Conservation (phyloP, 768 basidiomycete genomes). For the Psilocybe cyanescens region DNA sequence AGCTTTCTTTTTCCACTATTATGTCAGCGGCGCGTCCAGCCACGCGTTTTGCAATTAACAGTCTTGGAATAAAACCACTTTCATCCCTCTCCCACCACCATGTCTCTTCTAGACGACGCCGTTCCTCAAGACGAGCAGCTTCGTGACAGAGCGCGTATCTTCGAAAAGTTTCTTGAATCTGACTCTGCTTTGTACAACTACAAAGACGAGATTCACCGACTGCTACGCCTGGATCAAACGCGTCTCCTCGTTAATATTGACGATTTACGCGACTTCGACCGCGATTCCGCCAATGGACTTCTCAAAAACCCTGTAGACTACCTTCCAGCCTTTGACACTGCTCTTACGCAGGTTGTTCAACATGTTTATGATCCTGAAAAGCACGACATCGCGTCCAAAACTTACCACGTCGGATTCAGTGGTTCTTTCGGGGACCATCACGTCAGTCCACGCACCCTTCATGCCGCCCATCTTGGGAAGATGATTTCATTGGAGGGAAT, state of each 20-base stretch:
- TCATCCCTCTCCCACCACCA: constrained; percentile 20
- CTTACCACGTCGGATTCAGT: constrained; percentile 87
- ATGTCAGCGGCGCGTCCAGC: constrained; percentile 29
- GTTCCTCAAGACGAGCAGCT: constrained; percentile 71
- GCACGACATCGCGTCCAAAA: constrained; percentile 79
- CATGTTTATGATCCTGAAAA: constrained; percentile 78
- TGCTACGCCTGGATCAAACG: constrained; percentile 83
- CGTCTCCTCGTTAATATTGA: constrained; percentile 96
- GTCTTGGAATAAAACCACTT: constrained; percentile 15
- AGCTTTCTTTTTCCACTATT: constrained; percentile 20
- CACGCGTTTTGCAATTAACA: constrained; percentile 24
- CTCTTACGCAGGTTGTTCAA: constrained; percentile 73
- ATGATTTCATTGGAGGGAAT: constrained; percentile 99
- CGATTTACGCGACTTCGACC: constrained; percentile 91
- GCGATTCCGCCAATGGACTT: constrained; percentile 86
- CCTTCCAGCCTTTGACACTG: constrained; percentile 88
- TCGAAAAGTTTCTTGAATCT: constrained; percentile 82
- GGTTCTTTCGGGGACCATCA: constrained; percentile 99
- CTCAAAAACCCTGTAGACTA: constrained; percentile 88
- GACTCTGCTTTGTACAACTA: constrained; percentile 77
- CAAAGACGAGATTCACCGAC: constrained; percentile 78
- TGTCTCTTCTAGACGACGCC: constrained; percentile 58
- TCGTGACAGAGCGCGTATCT: constrained; percentile 75
- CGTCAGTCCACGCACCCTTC: constrained; percentile 91
- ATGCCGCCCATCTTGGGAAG: constrained; percentile 86